These are phyloP conservation scores for Anastatica hierochuntica DNA, from an alignment of 345 rosid genomes.

Conservation along the genomic window DNA sequence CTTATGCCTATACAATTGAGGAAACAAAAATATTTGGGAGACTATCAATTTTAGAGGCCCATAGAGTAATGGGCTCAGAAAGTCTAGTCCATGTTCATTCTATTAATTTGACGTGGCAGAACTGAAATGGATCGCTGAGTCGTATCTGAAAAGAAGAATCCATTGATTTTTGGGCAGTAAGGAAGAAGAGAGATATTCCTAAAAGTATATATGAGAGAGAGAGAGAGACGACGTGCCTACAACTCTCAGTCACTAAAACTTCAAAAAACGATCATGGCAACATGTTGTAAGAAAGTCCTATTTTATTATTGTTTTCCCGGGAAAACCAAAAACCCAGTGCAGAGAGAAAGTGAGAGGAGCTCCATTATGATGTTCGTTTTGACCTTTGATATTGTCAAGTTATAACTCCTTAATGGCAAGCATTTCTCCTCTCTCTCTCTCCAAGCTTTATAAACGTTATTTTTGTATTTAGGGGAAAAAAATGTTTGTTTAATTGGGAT, in stretches of 20 bases:
- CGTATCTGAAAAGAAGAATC: no score
- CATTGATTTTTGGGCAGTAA: no score
- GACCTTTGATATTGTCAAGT: constrained; percentile 9
- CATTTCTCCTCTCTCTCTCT: constrained; percentile 19
- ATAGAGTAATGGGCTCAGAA: no score
- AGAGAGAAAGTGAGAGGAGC: constrained; percentile 4
- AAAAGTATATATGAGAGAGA: no score
- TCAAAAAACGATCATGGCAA: constrained; percentile 13
- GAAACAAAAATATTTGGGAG: no score
- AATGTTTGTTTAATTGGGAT: not conserved
- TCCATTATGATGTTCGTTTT: constrained; percentile 13
- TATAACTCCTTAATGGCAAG: constrained; percentile 13
- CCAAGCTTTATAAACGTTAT: not conserved
- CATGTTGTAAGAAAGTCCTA: not conserved
- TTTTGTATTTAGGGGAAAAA: not conserved
- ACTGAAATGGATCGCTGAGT: no score
- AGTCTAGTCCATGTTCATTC: no score
- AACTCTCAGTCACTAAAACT: not conserved
- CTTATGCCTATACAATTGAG: no score
- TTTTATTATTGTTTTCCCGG: constrained; percentile 1
- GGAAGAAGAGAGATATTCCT: no score
- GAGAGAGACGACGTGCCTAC: constrained; percentile 30
- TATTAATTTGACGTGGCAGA: no score
- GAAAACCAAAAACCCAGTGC: not conserved
- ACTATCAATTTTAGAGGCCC: no score